Conservation (phyloP, 768 basidiomycete species). For the Russula sp. region DNA sequence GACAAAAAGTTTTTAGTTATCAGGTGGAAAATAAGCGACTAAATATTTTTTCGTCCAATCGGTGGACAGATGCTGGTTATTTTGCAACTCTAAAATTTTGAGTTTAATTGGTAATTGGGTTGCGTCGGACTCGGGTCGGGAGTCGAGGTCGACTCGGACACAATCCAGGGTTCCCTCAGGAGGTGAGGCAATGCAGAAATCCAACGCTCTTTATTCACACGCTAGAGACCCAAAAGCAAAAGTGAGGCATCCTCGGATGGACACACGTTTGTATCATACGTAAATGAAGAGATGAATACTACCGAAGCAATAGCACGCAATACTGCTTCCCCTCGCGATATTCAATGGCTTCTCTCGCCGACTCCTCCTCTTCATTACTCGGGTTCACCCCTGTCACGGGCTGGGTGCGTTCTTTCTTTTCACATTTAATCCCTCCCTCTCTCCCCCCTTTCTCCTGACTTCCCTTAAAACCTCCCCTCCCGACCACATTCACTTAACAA, state of each 20-base stretch:
- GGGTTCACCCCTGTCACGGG: conserved; percentile 29
- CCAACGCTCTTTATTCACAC: neutral
- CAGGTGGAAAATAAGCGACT: neutral
- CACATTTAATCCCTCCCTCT: neutral
- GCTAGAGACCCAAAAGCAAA: no score
- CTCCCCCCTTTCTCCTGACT: neutral
- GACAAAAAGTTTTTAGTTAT: neutral
- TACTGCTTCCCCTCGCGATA: conserved; percentile 26
- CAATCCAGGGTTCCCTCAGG: neutral
- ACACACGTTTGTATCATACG: conserved; percentile 17
- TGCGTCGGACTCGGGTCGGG: neutral
- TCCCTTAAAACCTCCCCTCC: neutral
- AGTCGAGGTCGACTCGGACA: neutral
- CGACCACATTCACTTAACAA: no score
- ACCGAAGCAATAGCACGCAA: neutral
- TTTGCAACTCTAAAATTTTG: neutral
- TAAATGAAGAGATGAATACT: conserved; percentile 2
- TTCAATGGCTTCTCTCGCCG: conserved; percentile 17
- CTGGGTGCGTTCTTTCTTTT: conserved; percentile 27
- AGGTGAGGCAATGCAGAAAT: neutral
- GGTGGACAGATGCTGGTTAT: neutral
- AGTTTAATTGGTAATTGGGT: neutral
- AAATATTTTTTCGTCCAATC: neutral
- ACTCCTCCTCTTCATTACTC: conserved; percentile 7
- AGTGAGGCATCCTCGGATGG: conserved; percentile 17